Percentiles rank a stretch among this genome's conserved stretches.
Conservation (phyloP, 352 stramenopile species). For the Globisporangium solare region DNA sequence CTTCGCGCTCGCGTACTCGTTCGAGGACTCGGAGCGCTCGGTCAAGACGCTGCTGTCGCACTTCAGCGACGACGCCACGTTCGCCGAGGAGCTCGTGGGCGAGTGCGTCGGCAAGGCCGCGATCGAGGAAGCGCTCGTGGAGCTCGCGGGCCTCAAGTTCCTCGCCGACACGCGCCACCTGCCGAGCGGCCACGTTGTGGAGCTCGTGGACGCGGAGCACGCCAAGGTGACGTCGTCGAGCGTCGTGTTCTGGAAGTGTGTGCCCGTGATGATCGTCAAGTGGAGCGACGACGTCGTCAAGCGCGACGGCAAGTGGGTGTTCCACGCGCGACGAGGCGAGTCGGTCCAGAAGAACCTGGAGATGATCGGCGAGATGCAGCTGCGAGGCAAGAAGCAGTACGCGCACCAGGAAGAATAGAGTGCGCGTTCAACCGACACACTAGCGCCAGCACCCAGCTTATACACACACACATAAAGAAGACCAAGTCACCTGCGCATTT, state of each 20-base stretch:
- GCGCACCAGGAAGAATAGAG: slow-evolving; percentile 52
- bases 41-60: slow-evolving; percentile 60
- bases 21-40: slow-evolving; percentile 70
- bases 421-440: not conserved
- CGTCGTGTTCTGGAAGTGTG: slow-evolving; percentile 84
- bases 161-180: slow-evolving; percentile 77
- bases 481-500: not conserved
- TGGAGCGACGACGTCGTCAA: slow-evolving; percentile 79
- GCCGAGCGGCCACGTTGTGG: slow-evolving; percentile 75
- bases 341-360: slow-evolving; percentile 87
- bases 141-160: slow-evolving; percentile 75
- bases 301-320: slow-evolving; percentile 67
- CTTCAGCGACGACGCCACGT: slow-evolving; percentile 69
- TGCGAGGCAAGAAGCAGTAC: slow-evolving; percentile 88
- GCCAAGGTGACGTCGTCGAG: slow-evolving; percentile 58
- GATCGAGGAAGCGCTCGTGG: slow-evolving; percentile 67
- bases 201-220: slow-evolving; percentile 45
- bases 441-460: not conserved
- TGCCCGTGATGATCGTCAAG: slow-evolving; percentile 79
- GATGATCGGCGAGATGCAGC: slow-evolving; percentile 86
- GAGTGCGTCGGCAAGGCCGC: slow-evolving; percentile 53
- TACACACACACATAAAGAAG: not conserved
- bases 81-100: slow-evolving; percentile 75
- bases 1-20: slow-evolving; percentile 74
- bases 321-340: slow-evolving; percentile 64